Base-by-base conservation (phyloP, 495 filamentous ascomycete species). In the Bombardia bombarda region DNA sequence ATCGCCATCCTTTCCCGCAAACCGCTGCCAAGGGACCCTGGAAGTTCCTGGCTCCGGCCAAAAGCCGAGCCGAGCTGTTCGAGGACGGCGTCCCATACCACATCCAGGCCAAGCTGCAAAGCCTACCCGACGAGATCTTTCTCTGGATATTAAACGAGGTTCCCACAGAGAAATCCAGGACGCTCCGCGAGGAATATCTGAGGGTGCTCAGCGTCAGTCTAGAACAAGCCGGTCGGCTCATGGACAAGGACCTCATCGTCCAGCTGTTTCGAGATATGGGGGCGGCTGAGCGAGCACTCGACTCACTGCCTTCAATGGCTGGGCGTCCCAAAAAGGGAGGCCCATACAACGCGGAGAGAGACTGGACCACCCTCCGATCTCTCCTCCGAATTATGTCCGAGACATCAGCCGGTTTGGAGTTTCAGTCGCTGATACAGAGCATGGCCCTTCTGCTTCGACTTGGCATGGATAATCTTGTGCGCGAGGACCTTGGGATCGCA, bases 61-160 rank as follows among this genome's bases (percentile, higher is more conserved):
- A 64, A 6, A 59, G 65, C 33, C 71, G 85, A 32, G 65, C 77
- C 28, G 77, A 85, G 49, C 66, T 75, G 2, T 76, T 93, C 45
- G 61, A 86, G 32, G 81, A 82, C 35, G 87, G 87, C 1, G 71
- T 81, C 43, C 65, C 83, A 1, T 74, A 78, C 47, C 70, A 79
- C 45, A 72, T 83, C 16, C 65, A 82, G 21, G 56, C 56, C 14
- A 70, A 69, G 43, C 61, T 66, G 26, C 61, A 58, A 20, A 39
- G 60, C 12, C 62, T 92, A 5, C 81, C 89, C 1, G 78, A 88
- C 40, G 79, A 86, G 42, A 52, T 93, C 16, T 69, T 87, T 18
- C 37, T 68, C 16, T 95, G 88, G 88, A 72, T 90, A 3, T 65
- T 93, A 9, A 65, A 79, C 31, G 78, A 87, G 47, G 67, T 82